Evolutionary conservation across 257 asterid genomes (phyloP).

Genomic region (Fraxinus cuspidata): DNA sequence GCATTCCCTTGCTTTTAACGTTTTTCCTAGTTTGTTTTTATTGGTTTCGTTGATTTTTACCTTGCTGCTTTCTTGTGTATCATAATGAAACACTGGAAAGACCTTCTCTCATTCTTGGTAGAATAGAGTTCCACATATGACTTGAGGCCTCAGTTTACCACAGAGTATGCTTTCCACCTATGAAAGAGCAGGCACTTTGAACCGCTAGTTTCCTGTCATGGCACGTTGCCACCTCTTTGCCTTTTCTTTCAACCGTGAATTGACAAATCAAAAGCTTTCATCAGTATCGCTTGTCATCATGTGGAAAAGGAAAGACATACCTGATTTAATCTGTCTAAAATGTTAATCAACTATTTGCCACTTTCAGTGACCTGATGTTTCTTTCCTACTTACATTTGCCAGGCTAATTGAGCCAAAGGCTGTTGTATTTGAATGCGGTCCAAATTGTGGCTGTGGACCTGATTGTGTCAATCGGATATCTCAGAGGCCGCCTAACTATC

Average conservation of each 20-base stretch:
- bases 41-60: background rate
- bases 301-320: background rate
- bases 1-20: background rate
- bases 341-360: background rate
- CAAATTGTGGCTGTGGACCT: slow-evolving; percentile 77
- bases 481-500: slow-evolving; percentile 52
- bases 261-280: background rate
- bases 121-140: background rate
- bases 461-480: slow-evolving; percentile 64
- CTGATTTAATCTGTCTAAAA: background rate
- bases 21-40: background rate
- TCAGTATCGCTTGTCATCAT: background rate
- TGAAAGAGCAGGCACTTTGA: background rate
- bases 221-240: background rate
- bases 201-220: background rate
- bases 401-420: slow-evolving; percentile 81
- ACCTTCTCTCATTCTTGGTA: background rate
- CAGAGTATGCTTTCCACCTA: background rate
- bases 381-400: slow-evolving; percentile 22
- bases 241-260: background rate
- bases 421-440: slow-evolving; percentile 84
- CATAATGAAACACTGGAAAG: background rate
- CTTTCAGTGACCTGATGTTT: background rate
- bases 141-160: no score
- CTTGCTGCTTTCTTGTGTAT: background rate